Evolutionary conservation across 495 filamentous ascomycete species (phyloP), one percentile per base, ranked within the genome.

Genomic region (Penicillium longicatenatum): DNA sequence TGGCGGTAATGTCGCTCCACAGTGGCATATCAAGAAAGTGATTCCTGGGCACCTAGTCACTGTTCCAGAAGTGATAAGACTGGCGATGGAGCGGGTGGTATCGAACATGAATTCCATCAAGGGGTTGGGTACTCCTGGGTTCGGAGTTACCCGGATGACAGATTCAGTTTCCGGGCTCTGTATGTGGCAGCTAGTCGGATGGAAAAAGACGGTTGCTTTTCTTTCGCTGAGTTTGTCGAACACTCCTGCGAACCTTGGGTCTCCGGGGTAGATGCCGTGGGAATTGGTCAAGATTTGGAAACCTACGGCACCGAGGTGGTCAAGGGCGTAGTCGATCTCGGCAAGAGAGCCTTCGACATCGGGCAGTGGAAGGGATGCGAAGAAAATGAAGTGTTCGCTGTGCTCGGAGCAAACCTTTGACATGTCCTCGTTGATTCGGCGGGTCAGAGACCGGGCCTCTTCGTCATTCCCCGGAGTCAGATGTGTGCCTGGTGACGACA

Each of bases 61-160:
- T 1, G 80, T 80, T 4, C 81, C 81, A 29, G 70, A 74, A 4
- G 77, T 56, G 54, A 85, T 72, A 9, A 85, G 68, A 55, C 83
- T 79, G 42, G 72, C 69, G 1, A 85, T 62, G 1, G 72, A 68
- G 16, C 82, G 70, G 2, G 75, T 76, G 2, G 77, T 79, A 48
- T 85, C 83, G 59, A 86, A 84, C 33, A 84, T 70, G 63, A 82
- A 85, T 59, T 86, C 83, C 45, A 83, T 71, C 41, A 83, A 69
- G 0, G 83, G 83, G 17, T 67, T 67, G 1, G 79, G 71, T 41
- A 80, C 76, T 10, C 71, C 64, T 6, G 63, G 59, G 20, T 70
- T 64, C 2, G 71, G 67, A 19, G 59, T 52, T 21, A 60, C 57
- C 5, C 48, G 58, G 1, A 35, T 52, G 16, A 61, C 44, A 4